Evolutionary conservation across 352 stramenopile species (phyloP).

Genomic region (Phytophthora agathidicida): DNA sequence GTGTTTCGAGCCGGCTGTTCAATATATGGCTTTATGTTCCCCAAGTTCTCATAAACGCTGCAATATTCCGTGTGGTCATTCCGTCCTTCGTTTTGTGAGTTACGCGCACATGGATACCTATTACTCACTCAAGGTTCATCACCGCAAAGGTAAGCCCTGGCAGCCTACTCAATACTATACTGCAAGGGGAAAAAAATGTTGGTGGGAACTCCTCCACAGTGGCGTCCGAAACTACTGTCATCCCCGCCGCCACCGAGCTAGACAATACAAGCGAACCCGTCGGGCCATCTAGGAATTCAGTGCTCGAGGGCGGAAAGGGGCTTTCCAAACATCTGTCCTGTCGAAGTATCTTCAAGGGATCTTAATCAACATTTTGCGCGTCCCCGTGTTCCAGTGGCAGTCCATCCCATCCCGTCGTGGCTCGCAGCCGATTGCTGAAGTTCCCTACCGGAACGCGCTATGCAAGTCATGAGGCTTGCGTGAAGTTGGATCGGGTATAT

Average conservation of each 20-base stretch:
- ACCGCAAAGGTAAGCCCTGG: too few species aligned
- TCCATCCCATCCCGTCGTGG: slow-evolving; percentile 25
- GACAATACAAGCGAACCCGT: too few species aligned
- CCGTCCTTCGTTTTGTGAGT: not conserved
- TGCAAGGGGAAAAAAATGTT: too few species aligned
- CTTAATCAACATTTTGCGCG: slow-evolving; percentile 12
- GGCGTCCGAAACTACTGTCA: too few species aligned
- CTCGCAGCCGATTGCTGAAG: slow-evolving; percentile 23
- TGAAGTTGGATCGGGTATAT: not conserved
- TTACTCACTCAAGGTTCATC: too few species aligned
- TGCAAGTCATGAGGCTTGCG: slow-evolving; percentile 1
- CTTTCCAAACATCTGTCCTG: slow-evolving; percentile 18
- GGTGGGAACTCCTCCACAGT: too few species aligned
- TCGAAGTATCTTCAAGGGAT: slow-evolving; percentile 30
- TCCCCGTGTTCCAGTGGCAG: slow-evolving; percentile 21
- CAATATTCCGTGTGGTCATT: not conserved
- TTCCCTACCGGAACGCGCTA: slow-evolving; percentile 2
- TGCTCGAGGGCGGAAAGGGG: slow-evolving; percentile 9
- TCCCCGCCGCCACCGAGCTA: too few species aligned
- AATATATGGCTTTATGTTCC: slow-evolving; percentile 2
- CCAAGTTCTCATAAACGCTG: not conserved
- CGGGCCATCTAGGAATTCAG: slow-evolving; percentile 13
- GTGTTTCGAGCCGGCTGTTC: not conserved
- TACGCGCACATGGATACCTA: too few species aligned
- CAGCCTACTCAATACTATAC: too few species aligned